phyloP scores from a whole-genome alignment of 139 green algal genomes.

The Diplosphaera chodatii region DNA sequence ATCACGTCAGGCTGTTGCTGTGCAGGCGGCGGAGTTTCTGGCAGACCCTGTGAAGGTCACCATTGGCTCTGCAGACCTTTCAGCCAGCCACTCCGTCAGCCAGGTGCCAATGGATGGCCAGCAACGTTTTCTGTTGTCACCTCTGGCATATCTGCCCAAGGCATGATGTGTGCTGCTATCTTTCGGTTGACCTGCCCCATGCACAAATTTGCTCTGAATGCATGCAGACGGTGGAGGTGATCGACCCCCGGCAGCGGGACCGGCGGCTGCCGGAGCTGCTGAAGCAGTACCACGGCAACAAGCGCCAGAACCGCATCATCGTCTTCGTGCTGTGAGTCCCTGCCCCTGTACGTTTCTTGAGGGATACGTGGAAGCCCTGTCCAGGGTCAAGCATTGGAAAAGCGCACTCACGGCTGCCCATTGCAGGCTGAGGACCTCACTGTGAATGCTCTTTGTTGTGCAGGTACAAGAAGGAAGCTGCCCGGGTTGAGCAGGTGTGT shows the following conservation, averaged over 20 bases:
- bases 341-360: too few relatives aligned
- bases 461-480: slow-evolving; percentile 93
- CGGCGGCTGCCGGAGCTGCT: slow-evolving; percentile 68
- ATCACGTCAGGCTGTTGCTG: too few relatives aligned
- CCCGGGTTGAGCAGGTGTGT: slow-evolving; percentile 61
- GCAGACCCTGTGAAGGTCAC: slow-evolving; percentile 58
- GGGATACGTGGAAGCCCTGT: too few relatives aligned
- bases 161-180: too few relatives aligned
- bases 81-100: slow-evolving; percentile 78
- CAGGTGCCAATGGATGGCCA: slow-evolving; percentile 39
- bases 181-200: too few relatives aligned
- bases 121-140: neutral
- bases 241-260: slow-evolving; percentile 70
- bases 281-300: slow-evolving; percentile 64
- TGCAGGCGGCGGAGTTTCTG: slow-evolving; percentile 66
- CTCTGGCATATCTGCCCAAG: neutral
- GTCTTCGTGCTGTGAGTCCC: slow-evolving; percentile 84
- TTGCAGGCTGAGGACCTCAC: too few relatives aligned
- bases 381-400: too few relatives aligned
- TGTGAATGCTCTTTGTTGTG: too few relatives aligned
- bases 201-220: too few relatives aligned
- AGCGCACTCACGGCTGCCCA: too few relatives aligned
- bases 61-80: slow-evolving; percentile 78
- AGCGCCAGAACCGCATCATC: slow-evolving; percentile 76
- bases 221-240: slow-evolving; percentile 82